Percentiles rank a stretch among this genome's conserved stretches.
Evolutionary conservation across 2,329 filamentous ascomycete species (phyloP).

Genomic region (Fusarium zealandicum): DNA sequence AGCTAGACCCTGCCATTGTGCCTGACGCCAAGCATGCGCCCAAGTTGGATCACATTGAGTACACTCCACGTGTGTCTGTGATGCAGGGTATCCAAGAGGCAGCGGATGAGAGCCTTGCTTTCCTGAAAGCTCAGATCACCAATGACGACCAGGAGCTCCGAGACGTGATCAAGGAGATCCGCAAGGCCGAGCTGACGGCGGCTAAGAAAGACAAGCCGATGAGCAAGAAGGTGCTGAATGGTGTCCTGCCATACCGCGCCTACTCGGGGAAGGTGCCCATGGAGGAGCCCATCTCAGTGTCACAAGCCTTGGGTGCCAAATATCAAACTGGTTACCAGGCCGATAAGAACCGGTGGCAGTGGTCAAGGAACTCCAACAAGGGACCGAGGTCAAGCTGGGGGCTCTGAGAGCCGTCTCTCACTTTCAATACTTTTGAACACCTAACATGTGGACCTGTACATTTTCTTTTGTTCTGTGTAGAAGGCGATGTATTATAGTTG

Average conservation of each 20-base stretch:
- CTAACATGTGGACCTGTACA: slow-evolving; percentile 1
- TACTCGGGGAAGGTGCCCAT: slow-evolving; percentile 46
- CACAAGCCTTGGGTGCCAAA: slow-evolving; percentile 44
- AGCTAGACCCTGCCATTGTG: slow-evolving; percentile 69
- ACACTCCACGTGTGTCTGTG: slow-evolving; percentile 76
- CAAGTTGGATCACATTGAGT: slow-evolving; percentile 67
- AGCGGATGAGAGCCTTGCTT: slow-evolving; percentile 59
- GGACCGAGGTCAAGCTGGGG: slow-evolving; percentile 39
- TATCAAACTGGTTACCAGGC: slow-evolving; percentile 30
- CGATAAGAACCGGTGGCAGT: slow-evolving; percentile 39
- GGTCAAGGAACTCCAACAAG: slow-evolving; percentile 35
- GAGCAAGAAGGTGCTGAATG: slow-evolving; percentile 40
- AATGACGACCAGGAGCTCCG: slow-evolving; percentile 75
- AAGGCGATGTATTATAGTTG: slow-evolving; percentile 14
- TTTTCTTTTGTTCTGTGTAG: slow-evolving; percentile 18
- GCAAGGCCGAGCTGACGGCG: slow-evolving; percentile 45
- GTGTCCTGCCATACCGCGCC: slow-evolving; percentile 49
- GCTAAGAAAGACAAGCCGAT: slow-evolving; percentile 36
- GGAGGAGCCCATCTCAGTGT: slow-evolving; percentile 47
- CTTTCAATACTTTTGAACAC: not conserved
- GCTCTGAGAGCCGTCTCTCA: slow-evolving; percentile 13
- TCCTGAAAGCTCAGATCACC: slow-evolving; percentile 86
- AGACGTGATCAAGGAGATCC: slow-evolving; percentile 71
- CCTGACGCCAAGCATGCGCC: slow-evolving; percentile 63
- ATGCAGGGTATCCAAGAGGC: slow-evolving; percentile 73